Base-by-base conservation (phyloP, 2,329 filamentous ascomycete species). In the Fusarium abutilonis region DNA sequence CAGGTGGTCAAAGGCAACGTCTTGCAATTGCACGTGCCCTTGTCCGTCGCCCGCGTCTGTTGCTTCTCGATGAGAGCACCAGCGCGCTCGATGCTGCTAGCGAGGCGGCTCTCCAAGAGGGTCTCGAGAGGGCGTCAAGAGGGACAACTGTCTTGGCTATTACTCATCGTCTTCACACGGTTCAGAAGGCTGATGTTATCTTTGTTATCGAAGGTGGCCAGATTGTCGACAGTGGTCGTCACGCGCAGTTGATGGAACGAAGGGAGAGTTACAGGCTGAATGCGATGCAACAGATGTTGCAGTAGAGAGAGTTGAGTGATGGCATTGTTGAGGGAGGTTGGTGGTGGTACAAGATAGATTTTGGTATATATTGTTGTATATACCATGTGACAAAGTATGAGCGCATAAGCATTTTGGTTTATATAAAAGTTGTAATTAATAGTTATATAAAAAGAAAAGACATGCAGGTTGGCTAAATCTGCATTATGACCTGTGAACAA, bases 21-120 rank as follows among this genome's bases (percentile, higher is more conserved):
- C 76, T 96, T 13, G 87, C 89, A 1, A 93, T 96, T 68, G 91
- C 92, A 0, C 82, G 92, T 11, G 91, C 91, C 0, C 79, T 94
- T 4, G 82, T 93, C 3, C 83, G 91, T 1, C 82, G 85, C 53
- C 92, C 92, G 0, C 82, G 87, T 29, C 80, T 96, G 1, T 75
- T 96, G 15, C 83, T 96, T 35, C 80, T 96, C 1, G 92, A 96
- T 67, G 92, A 96, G 78, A 90, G 90, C 26, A 96, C 91, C 0
- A 90, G 87, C 31, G 89, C 89, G 4, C 80, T 96, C 2, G 92
- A 96, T 69, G 84, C 86, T 0, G 86, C 88, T 67, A 89, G 85
- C 44, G 89, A 91, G 39, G 79, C 80, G 7, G 75, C 88, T 4
- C 82, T 96, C 14, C 84, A 90, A 49, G 81, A 89, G 21, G 88